Conservation (phyloP, 208 protist genomes). For the Leishmania arabica region DNA sequence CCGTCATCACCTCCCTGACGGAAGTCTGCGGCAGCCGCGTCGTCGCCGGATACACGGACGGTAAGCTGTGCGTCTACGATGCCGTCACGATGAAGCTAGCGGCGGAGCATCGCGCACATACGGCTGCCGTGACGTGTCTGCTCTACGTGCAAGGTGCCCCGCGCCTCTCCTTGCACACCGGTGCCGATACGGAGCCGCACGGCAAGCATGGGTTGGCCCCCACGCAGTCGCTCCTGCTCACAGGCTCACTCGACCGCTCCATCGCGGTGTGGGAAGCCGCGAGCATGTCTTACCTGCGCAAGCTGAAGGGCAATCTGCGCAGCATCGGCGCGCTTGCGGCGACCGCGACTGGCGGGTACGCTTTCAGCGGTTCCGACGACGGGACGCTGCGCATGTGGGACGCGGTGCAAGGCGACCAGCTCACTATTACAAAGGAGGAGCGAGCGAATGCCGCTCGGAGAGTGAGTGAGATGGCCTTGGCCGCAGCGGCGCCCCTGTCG, state of each 20-base stretch:
- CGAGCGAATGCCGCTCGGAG: slow-evolving; percentile 1
- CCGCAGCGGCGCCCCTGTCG: neutral
- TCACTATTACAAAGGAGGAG: slow-evolving; percentile 40
- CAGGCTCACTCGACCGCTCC: slow-evolving; percentile 59
- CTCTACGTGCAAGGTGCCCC: slow-evolving; percentile 16
- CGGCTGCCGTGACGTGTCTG: slow-evolving; percentile 59
- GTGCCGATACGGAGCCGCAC: neutral
- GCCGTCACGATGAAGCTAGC: slow-evolving; percentile 35
- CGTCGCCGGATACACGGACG: slow-evolving; percentile 58
- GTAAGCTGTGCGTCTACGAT: slow-evolving; percentile 54
- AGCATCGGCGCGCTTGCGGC: slow-evolving; percentile 52
- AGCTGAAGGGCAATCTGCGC: slow-evolving; percentile 40
- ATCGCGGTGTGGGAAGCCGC: slow-evolving; percentile 70
- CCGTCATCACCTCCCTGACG: slow-evolving; percentile 56
- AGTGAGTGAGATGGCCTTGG: neutral
- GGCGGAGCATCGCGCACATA: slow-evolving; percentile 37
- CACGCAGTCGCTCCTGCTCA: slow-evolving; percentile 50
- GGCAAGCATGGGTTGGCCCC: slow-evolving; percentile 6
- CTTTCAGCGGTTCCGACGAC: slow-evolving; percentile 71
- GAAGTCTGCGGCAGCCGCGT: slow-evolving; percentile 61
- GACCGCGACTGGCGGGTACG: slow-evolving; percentile 47
- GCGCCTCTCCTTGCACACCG: neutral
- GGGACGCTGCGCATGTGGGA: slow-evolving; percentile 73
- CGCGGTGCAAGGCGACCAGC: slow-evolving; percentile 40
- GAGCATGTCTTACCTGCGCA: slow-evolving; percentile 49